Evolutionary conservation across 2,329 filamentous ascomycete species (phyloP).

Genomic region (Penicillium griseofulvum): DNA sequence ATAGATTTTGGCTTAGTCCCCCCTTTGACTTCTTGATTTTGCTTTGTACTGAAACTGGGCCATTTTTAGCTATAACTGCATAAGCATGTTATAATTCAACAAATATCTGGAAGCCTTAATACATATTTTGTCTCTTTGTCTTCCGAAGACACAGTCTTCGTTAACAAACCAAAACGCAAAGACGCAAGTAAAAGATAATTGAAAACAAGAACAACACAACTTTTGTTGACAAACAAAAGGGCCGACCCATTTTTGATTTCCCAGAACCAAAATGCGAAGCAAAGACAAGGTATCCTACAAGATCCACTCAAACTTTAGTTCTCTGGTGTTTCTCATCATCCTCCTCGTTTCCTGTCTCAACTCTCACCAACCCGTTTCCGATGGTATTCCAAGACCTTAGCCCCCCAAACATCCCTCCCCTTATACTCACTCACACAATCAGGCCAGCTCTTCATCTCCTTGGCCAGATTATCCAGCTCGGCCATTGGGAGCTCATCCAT

Average conservation of each 20-base stretch:
- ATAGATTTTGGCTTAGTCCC: conserved; percentile 6
- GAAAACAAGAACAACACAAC: not conserved
- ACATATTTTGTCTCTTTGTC: not conserved
- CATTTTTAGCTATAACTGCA: not conserved
- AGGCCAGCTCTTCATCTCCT: conserved; percentile 48
- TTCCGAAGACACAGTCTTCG: not conserved
- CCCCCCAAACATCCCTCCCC: conserved; percentile 45
- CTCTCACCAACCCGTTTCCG: conserved; percentile 21
- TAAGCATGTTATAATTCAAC: not conserved
- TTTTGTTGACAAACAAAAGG: conserved; percentile 7
- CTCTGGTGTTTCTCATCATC: conserved; percentile 12
- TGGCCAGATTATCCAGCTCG: conserved; percentile 43
- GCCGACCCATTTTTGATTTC: conserved; percentile 10
- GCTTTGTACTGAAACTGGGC: not conserved
- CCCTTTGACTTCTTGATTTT: not conserved
- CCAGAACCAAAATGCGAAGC: conserved; percentile 4
- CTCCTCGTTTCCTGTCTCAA: not conserved
- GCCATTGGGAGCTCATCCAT: conserved; percentile 42
- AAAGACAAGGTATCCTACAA: conserved; percentile 1
- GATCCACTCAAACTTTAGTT: conserved; percentile 6
- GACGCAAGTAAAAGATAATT: not conserved
- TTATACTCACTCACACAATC: conserved; percentile 47
- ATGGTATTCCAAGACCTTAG: conserved; percentile 39
- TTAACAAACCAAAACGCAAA: not conserved
- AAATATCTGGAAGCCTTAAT: not conserved